Evolutionary conservation across 2,329 filamentous ascomycete genomes (phyloP).

Genomic region (Lachnellula occidentalis): DNA sequence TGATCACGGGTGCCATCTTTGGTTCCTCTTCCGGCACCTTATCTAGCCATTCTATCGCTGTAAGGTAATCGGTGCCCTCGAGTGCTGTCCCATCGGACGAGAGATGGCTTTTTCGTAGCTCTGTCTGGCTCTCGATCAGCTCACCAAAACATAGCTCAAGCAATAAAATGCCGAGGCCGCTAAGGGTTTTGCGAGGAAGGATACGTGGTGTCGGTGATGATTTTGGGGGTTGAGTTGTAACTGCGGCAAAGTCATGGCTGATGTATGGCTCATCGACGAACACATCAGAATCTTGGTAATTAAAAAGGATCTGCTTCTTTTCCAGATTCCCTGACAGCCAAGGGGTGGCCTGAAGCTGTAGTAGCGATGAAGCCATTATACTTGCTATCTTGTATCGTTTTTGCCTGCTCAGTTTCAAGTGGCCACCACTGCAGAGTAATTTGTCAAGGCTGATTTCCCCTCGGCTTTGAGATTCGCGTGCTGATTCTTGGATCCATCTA

Average conservation of each 20-base stretch:
- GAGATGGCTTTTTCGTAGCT: constrained; percentile 11
- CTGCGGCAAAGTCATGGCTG: constrained; percentile 8
- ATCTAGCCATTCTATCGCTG: constrained; percentile 19
- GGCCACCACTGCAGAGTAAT: constrained; percentile 6
- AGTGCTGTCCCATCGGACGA: constrained; percentile 13
- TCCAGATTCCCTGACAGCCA: constrained; percentile 19
- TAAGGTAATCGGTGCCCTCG: constrained; percentile 16
- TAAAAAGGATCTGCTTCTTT: constrained; percentile 24
- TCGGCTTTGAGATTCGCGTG: neutral
- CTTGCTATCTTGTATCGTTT: constrained; percentile 21
- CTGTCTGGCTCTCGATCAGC: constrained; percentile 18
- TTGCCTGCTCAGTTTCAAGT: constrained; percentile 10
- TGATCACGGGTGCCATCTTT: constrained; percentile 15
- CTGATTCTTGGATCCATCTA: neutral
- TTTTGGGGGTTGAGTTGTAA: neutral
- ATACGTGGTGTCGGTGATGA: neutral
- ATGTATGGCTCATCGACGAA: constrained; percentile 19
- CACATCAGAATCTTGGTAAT: constrained; percentile 8
- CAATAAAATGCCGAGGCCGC: constrained; percentile 21
- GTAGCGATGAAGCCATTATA: constrained; percentile 20
- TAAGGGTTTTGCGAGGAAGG: constrained; percentile 12
- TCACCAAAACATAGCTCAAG: constrained; percentile 26
- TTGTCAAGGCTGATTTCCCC: constrained; percentile 15
- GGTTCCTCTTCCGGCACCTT: constrained; percentile 20
- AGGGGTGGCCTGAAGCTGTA: constrained; percentile 23